Conservation (phyloP, 2,329 filamentous ascomycete species). For the Xylariaceae sp. region DNA sequence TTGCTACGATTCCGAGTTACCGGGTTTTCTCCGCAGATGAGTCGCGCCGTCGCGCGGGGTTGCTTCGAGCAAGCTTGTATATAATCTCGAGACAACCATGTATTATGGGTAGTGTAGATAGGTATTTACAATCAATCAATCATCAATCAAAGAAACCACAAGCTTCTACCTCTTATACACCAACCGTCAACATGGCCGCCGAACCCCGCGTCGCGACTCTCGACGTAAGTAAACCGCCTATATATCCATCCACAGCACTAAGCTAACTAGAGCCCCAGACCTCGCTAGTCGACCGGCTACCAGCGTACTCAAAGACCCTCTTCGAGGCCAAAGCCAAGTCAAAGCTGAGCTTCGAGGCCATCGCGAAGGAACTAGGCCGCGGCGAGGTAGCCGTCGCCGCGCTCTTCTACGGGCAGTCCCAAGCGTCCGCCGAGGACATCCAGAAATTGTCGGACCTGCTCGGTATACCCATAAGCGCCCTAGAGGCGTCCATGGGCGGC, state of each 20-base stretch:
- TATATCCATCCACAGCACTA: not conserved
- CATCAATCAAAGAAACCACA: not conserved
- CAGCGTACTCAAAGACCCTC: slow-evolving; percentile 65
- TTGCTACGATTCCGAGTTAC: slow-evolving; percentile 27
- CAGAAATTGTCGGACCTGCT: slow-evolving; percentile 63
- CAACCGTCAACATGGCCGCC: slow-evolving; percentile 25
- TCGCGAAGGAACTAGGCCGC: slow-evolving; percentile 68
- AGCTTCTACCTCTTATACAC: not conserved
- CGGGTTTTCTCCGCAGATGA: slow-evolving; percentile 32
- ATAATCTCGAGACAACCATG: too few relatives aligned
- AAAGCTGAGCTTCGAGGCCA: slow-evolving; percentile 72
- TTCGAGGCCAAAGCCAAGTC: slow-evolving; percentile 76
- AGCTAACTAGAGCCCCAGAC: slow-evolving; percentile 41
- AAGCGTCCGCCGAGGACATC: slow-evolving; percentile 64
- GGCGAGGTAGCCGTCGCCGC: slow-evolving; percentile 82
- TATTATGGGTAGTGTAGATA: not conserved
- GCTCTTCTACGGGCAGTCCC: slow-evolving; percentile 84
- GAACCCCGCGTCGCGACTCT: slow-evolving; percentile 28
- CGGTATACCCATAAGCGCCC: slow-evolving; percentile 50
- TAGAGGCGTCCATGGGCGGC: slow-evolving; percentile 61
- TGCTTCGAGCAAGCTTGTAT: not conserved
- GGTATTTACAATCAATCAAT: not conserved
- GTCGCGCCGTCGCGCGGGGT: slow-evolving; percentile 21
- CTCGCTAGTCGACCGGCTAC: slow-evolving; percentile 64
- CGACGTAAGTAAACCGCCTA: slow-evolving; percentile 26